phyloP scores from a whole-genome alignment of 768 basidiomycete species.

The Trametes villosa region DNA sequence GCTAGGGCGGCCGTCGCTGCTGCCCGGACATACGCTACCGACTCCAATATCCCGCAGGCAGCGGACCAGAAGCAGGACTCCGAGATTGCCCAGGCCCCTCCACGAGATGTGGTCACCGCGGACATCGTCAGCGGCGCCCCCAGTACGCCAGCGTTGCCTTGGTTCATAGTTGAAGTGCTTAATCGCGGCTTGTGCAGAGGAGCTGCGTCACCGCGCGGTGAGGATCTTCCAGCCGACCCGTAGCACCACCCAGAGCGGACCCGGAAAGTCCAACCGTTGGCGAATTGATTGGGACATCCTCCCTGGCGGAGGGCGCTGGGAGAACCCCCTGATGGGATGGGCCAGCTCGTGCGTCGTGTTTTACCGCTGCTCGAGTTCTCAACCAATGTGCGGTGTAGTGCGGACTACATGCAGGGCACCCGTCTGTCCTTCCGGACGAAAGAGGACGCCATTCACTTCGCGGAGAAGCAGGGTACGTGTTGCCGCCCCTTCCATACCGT shows the following conservation, averaged over 20 bases:
- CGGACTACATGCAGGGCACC: slow-evolving; percentile 96
- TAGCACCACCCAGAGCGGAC: slow-evolving; percentile 94
- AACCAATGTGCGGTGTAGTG: slow-evolving; percentile 48
- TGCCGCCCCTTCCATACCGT: slow-evolving; percentile 21
- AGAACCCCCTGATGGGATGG: slow-evolving; percentile 98
- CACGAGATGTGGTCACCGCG: slow-evolving; percentile 69
- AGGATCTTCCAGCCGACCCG: slow-evolving; percentile 93
- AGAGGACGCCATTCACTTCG: slow-evolving; percentile 92
- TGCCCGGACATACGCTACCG: slow-evolving; percentile 26
- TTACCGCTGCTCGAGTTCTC: neutral
- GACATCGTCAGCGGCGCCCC: slow-evolving; percentile 89
- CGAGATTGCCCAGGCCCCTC: slow-evolving; percentile 47
- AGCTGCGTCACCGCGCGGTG: slow-evolving; percentile 85
- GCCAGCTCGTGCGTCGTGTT: slow-evolving; percentile 80
- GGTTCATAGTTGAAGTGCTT: slow-evolving; percentile 5
- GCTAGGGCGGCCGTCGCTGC: slow-evolving; percentile 27
- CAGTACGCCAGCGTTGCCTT: slow-evolving; percentile 47
- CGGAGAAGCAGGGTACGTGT: slow-evolving; percentile 94
- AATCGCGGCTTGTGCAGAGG: slow-evolving; percentile 47
- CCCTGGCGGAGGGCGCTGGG: slow-evolving; percentile 92
- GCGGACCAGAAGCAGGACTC: slow-evolving; percentile 40
- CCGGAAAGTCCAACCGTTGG: slow-evolving; percentile 87
- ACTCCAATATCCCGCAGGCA: slow-evolving; percentile 21
- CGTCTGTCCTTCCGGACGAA: slow-evolving; percentile 81
- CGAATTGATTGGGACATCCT: slow-evolving; percentile 92